A percentile compares a stretch with the other conserved stretches of the same genome.
Evolutionary conservation across 1,284 basidiomycete genomes (phyloP).

Genomic region (Moniliella sp.): DNA sequence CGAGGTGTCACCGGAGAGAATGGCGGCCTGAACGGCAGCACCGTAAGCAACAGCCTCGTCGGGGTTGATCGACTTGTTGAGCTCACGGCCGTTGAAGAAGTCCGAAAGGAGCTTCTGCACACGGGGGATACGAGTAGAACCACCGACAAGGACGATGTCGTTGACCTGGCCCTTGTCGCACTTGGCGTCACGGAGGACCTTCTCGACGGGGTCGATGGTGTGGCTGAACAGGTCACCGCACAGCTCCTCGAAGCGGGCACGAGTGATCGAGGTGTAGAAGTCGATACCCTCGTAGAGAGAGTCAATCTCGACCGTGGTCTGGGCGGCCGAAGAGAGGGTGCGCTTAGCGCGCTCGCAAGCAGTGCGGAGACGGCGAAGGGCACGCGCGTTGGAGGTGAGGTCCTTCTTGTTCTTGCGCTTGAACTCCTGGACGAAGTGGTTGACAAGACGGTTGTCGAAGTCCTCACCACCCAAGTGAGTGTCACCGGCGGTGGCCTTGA

Average conservation of each 20-base stretch:
- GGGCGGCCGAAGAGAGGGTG: constrained; percentile 83
- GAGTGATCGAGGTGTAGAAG: constrained; percentile 92
- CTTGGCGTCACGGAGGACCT: constrained; percentile 91
- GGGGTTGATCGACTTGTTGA: constrained; percentile 60
- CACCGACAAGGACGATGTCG: constrained; percentile 92
- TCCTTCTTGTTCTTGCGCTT: constrained; percentile 46
- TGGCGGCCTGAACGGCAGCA: constrained; percentile 94
- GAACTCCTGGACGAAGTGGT: constrained; percentile 34
- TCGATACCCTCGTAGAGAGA: constrained; percentile 92
- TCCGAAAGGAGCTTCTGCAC: constrained; percentile 93
- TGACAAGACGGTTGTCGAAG: constrained; percentile 59
- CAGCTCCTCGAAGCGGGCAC: constrained; percentile 94
- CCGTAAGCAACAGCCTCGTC: constrained; percentile 98
- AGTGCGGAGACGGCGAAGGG: constrained; percentile 84
- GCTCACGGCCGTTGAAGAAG: constrained; percentile 67
- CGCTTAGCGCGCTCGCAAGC: constrained; percentile 98
- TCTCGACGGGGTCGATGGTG: constrained; percentile 92
- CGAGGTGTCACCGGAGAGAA: constrained; percentile 87
- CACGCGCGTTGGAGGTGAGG: constrained; percentile 62
- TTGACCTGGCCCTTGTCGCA: constrained; percentile 74
- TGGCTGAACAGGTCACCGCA: constrained; percentile 91
- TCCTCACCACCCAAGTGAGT: constrained; percentile 98
- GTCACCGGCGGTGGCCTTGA: constrained; percentile 91
- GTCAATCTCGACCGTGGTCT: constrained; percentile 93
- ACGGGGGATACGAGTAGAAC: constrained; percentile 93